These are phyloP conservation scores for Cystobasidium tubakii DNA, from an alignment of 768 basidiomycete genomes.

Conservation along the genomic window DNA sequence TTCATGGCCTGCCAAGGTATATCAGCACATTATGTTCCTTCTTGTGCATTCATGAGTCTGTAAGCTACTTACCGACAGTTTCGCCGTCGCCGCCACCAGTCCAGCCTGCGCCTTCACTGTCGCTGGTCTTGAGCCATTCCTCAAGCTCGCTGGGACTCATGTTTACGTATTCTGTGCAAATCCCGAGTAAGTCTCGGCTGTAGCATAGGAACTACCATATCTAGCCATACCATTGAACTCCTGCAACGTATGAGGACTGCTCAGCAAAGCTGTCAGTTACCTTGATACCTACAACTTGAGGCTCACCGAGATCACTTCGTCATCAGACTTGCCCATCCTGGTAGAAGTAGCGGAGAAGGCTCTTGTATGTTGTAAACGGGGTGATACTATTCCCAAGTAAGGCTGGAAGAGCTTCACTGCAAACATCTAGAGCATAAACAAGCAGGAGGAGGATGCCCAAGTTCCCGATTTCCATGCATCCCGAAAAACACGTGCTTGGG, in stretches of 20 bases:
- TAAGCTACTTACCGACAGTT: slow-evolving; percentile 44
- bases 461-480: background rate
- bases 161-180: slow-evolving; percentile 49
- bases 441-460: background rate
- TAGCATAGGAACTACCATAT: too few relatives aligned
- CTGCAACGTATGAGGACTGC: too few relatives aligned
- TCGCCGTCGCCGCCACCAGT: slow-evolving; percentile 46
- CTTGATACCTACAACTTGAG: slow-evolving; percentile 41
- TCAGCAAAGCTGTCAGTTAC: too few relatives aligned
- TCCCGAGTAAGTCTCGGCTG: too few relatives aligned
- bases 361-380: background rate
- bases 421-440: background rate
- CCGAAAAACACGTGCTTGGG: background rate
- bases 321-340: slow-evolving; percentile 49
- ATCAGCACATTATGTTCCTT: too few relatives aligned
- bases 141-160: slow-evolving; percentile 51
- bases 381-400: background rate
- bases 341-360: background rate
- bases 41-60: too few relatives aligned
- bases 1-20: slow-evolving; percentile 42
- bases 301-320: slow-evolving; percentile 49
- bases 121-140: slow-evolving; percentile 49
- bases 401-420: background rate
- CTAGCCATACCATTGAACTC: slow-evolving; percentile 15
- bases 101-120: slow-evolving; percentile 47